Evolutionary conservation across 2,329 filamentous ascomycete species (phyloP).

Genomic region (Sclerotinia sclerotiorum): DNA sequence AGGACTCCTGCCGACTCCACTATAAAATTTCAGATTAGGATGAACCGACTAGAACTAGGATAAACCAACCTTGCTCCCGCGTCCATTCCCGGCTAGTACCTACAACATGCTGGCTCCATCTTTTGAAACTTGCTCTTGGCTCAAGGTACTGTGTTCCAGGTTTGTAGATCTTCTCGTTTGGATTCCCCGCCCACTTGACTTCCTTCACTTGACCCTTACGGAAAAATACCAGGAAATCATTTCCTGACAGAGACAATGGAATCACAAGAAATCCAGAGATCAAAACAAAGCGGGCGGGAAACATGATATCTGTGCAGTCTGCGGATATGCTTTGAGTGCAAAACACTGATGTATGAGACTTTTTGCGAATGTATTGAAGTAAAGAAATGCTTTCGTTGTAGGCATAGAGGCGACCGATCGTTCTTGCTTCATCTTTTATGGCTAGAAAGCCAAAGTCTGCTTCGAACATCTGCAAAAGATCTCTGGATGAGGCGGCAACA

Average conservation of each 20-base stretch:
- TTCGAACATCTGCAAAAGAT: slow-evolving; percentile 31
- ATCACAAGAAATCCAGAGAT: slow-evolving; percentile 81
- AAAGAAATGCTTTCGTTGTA: slow-evolving; percentile 81
- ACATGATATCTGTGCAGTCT: slow-evolving; percentile 80
- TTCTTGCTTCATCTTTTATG: slow-evolving; percentile 83
- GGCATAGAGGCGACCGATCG: slow-evolving; percentile 73
- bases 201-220: slow-evolving; percentile 71
- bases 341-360: slow-evolving; percentile 70
- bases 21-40: neutral
- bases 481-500: slow-evolving; percentile 29
- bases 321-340: slow-evolving; percentile 72
- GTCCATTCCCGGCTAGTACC: slow-evolving; percentile 86
- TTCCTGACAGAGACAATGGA: slow-evolving; percentile 72
- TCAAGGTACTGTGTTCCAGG: slow-evolving; percentile 75
- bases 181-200: slow-evolving; percentile 80
- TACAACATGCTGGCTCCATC: slow-evolving; percentile 72
- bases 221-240: slow-evolving; percentile 90
- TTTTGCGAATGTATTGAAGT: slow-evolving; percentile 79
- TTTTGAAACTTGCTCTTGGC: slow-evolving; percentile 75
- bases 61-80: slow-evolving; percentile 61
- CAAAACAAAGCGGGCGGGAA: slow-evolving; percentile 75
- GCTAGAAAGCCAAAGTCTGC: slow-evolving; percentile 66
- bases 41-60: too few relatives aligned
- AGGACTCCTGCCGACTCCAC: slow-evolving; percentile 85
- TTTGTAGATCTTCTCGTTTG: slow-evolving; percentile 74